Percentiles rank a stretch among this genome's conserved stretches.
phyloP scores from a whole-genome alignment of 2,329 filamentous ascomycete genomes.

The Didymosphaeria variabile region DNA sequence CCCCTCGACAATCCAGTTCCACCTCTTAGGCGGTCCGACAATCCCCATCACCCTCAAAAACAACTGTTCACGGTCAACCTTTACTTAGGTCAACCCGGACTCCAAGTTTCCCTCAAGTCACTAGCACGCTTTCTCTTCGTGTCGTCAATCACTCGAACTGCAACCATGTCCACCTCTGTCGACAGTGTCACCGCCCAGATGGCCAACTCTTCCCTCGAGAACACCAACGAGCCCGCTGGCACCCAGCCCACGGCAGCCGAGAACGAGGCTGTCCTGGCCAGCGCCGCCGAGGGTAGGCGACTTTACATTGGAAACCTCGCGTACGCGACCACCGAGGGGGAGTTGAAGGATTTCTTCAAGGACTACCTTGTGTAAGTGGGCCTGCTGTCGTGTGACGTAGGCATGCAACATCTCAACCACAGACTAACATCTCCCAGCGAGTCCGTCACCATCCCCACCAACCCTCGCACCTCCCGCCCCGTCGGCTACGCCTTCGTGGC shows the following conservation, averaged over 20 bases:
- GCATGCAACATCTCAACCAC: background rate
- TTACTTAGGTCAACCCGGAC: slow-evolving; percentile 52
- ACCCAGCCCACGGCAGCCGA: slow-evolving; percentile 76
- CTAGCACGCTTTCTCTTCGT: slow-evolving; percentile 56
- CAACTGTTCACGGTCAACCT: slow-evolving; percentile 51
- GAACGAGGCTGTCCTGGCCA: slow-evolving; percentile 92
- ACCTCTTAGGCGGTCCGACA: slow-evolving; percentile 58
- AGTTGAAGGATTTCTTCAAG: slow-evolving; percentile 99
- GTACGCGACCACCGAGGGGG: slow-evolving; percentile 99
- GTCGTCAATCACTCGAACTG: slow-evolving; percentile 63
- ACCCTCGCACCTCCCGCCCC: slow-evolving; percentile 97
- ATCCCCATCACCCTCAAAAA: slow-evolving; percentile 43
- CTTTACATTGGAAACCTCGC: slow-evolving; percentile 99
- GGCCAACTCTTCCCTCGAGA: slow-evolving; percentile 71
- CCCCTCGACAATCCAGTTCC: slow-evolving; percentile 61
- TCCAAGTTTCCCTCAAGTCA: slow-evolving; percentile 52
- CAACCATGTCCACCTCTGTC: slow-evolving; percentile 85
- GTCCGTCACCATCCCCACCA: slow-evolving; percentile 98
- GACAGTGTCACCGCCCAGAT: slow-evolving; percentile 79
- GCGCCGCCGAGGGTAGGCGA: slow-evolving; percentile 97
- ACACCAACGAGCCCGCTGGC: slow-evolving; percentile 62
- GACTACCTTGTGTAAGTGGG: slow-evolving; percentile 94
- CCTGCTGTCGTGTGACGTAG: slow-evolving; percentile 15
- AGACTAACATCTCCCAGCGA: slow-evolving; percentile 68
- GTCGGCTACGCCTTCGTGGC: slow-evolving; percentile 99